phyloP scores from a whole-genome alignment of 768 basidiomycete species.

The Macrolepiota albuminosa region DNA sequence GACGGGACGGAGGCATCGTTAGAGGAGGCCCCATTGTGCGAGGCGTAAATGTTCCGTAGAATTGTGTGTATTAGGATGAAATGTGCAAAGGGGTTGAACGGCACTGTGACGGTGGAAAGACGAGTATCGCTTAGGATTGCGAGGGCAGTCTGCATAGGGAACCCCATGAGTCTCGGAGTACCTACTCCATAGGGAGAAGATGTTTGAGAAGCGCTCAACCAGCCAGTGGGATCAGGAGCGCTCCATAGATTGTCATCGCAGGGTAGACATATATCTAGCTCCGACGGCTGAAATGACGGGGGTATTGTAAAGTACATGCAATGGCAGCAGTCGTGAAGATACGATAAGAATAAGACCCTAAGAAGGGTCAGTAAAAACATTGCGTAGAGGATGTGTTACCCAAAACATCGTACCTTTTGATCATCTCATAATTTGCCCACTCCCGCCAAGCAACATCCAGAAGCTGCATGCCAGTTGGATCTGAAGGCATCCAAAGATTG shows the following conservation, averaged over 20 bases:
- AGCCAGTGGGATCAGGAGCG: conserved; percentile 42
- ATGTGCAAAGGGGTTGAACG: conserved; percentile 36
- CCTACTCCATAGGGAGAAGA: conserved; percentile 29
- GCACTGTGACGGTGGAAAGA: conserved; percentile 21
- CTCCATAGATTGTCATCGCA: conserved; percentile 54
- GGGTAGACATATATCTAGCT: conserved; percentile 49
- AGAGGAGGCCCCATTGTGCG: conserved; percentile 14
- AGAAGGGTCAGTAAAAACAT: conserved; percentile 10
- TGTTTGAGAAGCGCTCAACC: conserved; percentile 37
- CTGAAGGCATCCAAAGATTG: conserved; percentile 39
- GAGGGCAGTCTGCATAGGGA: conserved; percentile 33
- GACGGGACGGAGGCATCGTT: conserved; percentile 1
- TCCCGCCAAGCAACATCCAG: conserved; percentile 47
- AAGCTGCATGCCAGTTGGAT: conserved; percentile 28
- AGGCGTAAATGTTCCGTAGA: conserved; percentile 35
- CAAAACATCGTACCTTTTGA: conserved; percentile 42
- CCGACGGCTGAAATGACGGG: conserved; percentile 41
- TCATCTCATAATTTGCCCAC: conserved; percentile 53
- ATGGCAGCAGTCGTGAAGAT: conserved; percentile 53
- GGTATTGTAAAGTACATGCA: conserved; percentile 48
- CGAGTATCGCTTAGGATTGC: conserved; percentile 28
- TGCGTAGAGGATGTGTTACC: neutral
- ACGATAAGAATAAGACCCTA: conserved; percentile 45
- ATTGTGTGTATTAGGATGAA: conserved; percentile 44
- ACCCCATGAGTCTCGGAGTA: conserved; percentile 28